phyloP scores from a whole-genome alignment of 108 stramenopile genomes.

The Cyclotella choctawhatcheeana region DNA sequence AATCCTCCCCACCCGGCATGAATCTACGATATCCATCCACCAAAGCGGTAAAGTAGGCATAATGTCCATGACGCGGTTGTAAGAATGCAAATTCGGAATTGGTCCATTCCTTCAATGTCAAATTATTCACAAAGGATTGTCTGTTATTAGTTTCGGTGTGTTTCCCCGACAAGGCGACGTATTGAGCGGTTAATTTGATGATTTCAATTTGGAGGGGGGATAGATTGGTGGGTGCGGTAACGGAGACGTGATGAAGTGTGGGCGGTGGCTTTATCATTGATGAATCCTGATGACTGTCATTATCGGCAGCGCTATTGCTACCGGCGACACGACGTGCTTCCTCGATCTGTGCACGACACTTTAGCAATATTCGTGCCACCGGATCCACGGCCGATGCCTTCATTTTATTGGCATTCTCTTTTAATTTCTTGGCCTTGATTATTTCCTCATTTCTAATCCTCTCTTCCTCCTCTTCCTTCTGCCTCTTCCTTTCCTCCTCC shows the following conservation, averaged over 20 bases:
- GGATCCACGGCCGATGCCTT: slow-evolving; percentile 82
- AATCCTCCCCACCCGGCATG: slow-evolving; percentile 65
- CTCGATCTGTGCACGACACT: slow-evolving; percentile 55
- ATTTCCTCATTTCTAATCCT: slow-evolving; percentile 27
- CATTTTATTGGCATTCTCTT: slow-evolving; percentile 51
- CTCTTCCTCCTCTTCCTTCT: slow-evolving; percentile 34
- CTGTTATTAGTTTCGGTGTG: slow-evolving; percentile 25
- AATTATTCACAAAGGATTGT: slow-evolving; percentile 81
- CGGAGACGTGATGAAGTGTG: slow-evolving; percentile 71
- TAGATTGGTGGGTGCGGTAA: slow-evolving; percentile 81
- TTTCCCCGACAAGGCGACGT: slow-evolving; percentile 80
- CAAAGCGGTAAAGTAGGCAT: slow-evolving; percentile 94
- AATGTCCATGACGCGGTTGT: slow-evolving; percentile 92
- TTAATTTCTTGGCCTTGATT: slow-evolving; percentile 40
- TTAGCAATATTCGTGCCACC: slow-evolving; percentile 70
- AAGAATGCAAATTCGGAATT: slow-evolving; percentile 94
- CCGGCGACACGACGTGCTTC: slow-evolving; percentile 31
- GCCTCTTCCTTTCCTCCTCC: slow-evolving; percentile 55
- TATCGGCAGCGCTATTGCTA: background rate
- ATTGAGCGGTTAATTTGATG: slow-evolving; percentile 97
- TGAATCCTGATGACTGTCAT: slow-evolving; percentile 15
- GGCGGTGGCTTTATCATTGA: slow-evolving; percentile 79
- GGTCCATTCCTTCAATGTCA: slow-evolving; percentile 84
- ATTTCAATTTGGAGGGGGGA: slow-evolving; percentile 84
- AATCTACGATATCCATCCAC: slow-evolving; percentile 94